These are phyloP conservation scores for Saturnispora bothae DNA, from an alignment of 805 yeast genomes.

Conservation along the genomic window DNA sequence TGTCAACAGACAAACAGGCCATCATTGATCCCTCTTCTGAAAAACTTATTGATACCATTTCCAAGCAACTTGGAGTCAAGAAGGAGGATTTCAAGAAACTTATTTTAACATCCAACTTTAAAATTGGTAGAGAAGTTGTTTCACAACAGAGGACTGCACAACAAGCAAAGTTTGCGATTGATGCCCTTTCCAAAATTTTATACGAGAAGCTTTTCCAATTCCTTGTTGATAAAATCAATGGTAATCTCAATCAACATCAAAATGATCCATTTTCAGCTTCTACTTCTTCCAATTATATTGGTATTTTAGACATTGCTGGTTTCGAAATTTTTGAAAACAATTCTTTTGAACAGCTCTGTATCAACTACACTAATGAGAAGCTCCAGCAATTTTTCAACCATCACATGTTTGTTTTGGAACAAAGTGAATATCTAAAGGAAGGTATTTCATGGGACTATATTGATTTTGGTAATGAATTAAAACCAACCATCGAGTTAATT, in stretches of 20 bases:
- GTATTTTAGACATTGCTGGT: constrained; percentile 53
- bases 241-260: constrained; percentile 32
- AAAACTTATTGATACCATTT: constrained; percentile 40
- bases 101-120: constrained; percentile 70
- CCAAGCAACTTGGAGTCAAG: constrained; percentile 54
- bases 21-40: constrained; percentile 38
- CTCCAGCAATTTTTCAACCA: constrained; percentile 53
- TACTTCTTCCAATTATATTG: constrained; percentile 33
- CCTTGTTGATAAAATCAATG: constrained; percentile 68
- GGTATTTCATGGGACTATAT: constrained; percentile 62
- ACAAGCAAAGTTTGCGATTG: constrained; percentile 73
- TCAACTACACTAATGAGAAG: constrained; percentile 51
- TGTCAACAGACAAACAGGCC: constrained; percentile 62
- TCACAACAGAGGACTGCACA: constrained; percentile 66
- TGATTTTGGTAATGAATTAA: constrained; percentile 90
- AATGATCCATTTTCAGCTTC: background rate
- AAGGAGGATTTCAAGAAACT: constrained; percentile 42
- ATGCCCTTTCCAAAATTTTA: constrained; percentile 77
- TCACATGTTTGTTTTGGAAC: constrained; percentile 51
- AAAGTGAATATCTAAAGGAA: constrained; percentile 48
- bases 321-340: constrained; percentile 49
- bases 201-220: constrained; percentile 77
- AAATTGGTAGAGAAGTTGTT: constrained; percentile 83
- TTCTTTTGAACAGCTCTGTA: constrained; percentile 51
- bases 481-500: constrained; percentile 86